Percentiles rank a stretch among this genome's conserved stretches.
phyloP scores from a whole-genome alignment of 768 basidiomycete species.

The Lactarius hatsudake region DNA sequence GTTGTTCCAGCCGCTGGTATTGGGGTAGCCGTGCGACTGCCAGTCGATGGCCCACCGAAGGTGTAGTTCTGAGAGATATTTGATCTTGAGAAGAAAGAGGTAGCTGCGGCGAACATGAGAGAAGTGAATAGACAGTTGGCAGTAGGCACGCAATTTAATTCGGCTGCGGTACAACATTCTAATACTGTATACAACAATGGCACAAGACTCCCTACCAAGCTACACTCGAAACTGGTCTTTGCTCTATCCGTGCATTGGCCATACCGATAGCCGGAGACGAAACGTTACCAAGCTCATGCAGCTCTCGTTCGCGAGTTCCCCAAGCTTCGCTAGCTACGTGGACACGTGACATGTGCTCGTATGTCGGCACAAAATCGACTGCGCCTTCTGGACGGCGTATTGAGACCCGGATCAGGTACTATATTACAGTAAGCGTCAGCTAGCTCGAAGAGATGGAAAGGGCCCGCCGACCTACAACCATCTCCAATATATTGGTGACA shows the following conservation, averaged over 20 bases:
- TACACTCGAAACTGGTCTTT: constrained; percentile 9
- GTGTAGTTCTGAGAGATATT: constrained; percentile 80
- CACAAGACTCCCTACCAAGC: constrained; percentile 10
- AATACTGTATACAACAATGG: neutral
- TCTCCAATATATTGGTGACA: constrained; percentile 34
- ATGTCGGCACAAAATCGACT: constrained; percentile 37
- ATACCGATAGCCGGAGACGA: constrained; percentile 44
- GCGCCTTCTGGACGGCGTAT: constrained; percentile 35
- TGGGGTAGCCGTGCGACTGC: constrained; percentile 38
- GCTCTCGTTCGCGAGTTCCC: constrained; percentile 39
- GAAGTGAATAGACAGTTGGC: neutral
- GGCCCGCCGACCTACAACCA: constrained; percentile 30
- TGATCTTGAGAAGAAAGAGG: constrained; percentile 78
- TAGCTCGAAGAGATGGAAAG: neutral
- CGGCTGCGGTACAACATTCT: neutral
- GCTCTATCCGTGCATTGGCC: constrained; percentile 21
- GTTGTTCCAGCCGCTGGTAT: constrained; percentile 37
- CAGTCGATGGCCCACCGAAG: constrained; percentile 43
- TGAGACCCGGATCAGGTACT: constrained; percentile 42
- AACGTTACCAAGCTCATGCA: constrained; percentile 38
- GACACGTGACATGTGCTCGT: constrained; percentile 38
- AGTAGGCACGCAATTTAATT: neutral
- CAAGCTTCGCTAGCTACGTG: constrained; percentile 42
- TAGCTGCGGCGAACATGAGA: constrained; percentile 74
- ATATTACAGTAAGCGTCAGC: constrained; percentile 23